Base-by-base conservation (phyloP, 2,329 filamentous ascomycete species). In the Colletotrichum sansevieriae region DNA sequence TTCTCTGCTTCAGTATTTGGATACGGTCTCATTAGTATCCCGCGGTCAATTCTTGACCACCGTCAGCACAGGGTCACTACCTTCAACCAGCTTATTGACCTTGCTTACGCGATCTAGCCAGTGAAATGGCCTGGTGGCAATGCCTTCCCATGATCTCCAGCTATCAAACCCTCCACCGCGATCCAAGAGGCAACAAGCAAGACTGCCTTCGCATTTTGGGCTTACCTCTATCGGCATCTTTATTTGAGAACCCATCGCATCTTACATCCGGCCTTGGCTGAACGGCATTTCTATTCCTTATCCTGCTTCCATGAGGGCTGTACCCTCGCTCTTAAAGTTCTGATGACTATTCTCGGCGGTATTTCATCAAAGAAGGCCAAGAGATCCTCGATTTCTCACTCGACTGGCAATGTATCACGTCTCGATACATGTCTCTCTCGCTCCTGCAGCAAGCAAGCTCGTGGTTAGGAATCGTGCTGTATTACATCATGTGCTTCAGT, bases 261-360 rank as follows among this genome's bases (percentile, higher is more conserved):
- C 68, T 1, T 70, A 70, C 43, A 37, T 70, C 43, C 68, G 64
- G 58, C 68, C 68, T 3, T 70, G 68, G 68, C 10, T 70, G 10
- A 67, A 70, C 43, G 68, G 68, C 35, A 70, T 70, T 25, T 70
- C 68, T 15, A 64, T 86, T 29, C 83, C 84, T 59, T 86, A 84
- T 70, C 77, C 85, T 4, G 80, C 83, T 0, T 68, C 68, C 0
- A 70, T 70, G 58, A 68, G 44, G 15, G 64, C 68, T 0, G 55
- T 58, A 1, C 68, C 68, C 8, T 59, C 68, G 5, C 68, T 2
- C 59, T 63, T 1, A 79, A 82, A 12, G 73, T 83, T 6, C 83
- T 85, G 57, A 84, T 83, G 20, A 82, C 83, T 46, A 73, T 85
- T n/a, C 85, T 86, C 68, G 84, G 84, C 4, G 84, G 84, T n/a